phyloP scores from a whole-genome alignment of 371 early-diverging fungal species.

The Mitosporidium daphniae region DNA sequence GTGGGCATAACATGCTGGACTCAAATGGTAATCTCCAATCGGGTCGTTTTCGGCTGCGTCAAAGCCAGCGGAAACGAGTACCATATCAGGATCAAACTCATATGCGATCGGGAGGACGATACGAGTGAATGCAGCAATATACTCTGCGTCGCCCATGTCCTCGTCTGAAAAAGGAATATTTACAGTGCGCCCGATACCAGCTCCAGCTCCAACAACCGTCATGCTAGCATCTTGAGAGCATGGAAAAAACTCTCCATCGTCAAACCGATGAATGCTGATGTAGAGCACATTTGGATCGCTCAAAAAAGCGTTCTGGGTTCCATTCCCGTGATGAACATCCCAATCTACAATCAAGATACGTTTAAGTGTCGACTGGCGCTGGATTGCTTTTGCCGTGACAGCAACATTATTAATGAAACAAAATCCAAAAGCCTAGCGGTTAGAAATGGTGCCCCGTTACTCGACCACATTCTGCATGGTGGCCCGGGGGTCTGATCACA shows the following conservation, averaged over 20 bases:
- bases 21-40: slow-evolving; percentile 36
- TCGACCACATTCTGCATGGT: slow-evolving; percentile 33
- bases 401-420: slow-evolving; percentile 56
- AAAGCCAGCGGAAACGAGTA: slow-evolving; percentile 46
- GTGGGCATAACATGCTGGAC: slow-evolving; percentile 36
- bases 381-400: slow-evolving; percentile 24
- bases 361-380: slow-evolving; percentile 9
- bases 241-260: slow-evolving; percentile 30
- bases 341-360: slow-evolving; percentile 48
- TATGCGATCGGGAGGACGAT: slow-evolving; percentile 34
- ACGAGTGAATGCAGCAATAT: slow-evolving; percentile 29
- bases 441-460: slow-evolving; percentile 5
- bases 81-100: slow-evolving; percentile 39
- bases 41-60: slow-evolving; percentile 51
- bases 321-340: slow-evolving; percentile 82
- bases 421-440: slow-evolving; percentile 15
- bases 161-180: slow-evolving; percentile 45
- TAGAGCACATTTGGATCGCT: slow-evolving; percentile 32
- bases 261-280: slow-evolving; percentile 42
- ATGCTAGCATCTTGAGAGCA: slow-evolving; percentile 13
- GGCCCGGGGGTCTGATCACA: slow-evolving; percentile 34
- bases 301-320: slow-evolving; percentile 37
- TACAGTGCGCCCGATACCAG: slow-evolving; percentile 15
- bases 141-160: slow-evolving; percentile 45
- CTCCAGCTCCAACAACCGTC: background rate